Percentiles rank a stretch among this genome's conserved stretches.
These are phyloP conservation scores for Grigorovia jiainica DNA, from an alignment of 805 yeast species.

Conservation along the genomic window DNA sequence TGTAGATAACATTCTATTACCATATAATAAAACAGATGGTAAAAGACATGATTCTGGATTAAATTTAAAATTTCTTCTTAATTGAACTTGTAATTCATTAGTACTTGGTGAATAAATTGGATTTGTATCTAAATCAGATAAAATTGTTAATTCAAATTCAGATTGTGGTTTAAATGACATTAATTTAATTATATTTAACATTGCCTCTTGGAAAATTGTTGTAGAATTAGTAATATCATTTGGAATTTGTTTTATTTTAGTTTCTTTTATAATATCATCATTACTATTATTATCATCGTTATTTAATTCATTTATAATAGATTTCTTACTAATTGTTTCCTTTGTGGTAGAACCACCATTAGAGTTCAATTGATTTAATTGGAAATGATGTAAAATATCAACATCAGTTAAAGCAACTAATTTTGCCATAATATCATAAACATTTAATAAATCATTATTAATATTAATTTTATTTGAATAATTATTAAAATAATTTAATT, in stretches of 20 bases:
- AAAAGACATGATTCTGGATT: conserved; percentile 43
- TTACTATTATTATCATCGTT: too few relatives aligned
- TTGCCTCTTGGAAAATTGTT: conserved; percentile 29
- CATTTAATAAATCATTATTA: conserved; percentile 3
- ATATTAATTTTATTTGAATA: conserved; percentile 15
- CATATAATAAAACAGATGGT: conserved; percentile 46
- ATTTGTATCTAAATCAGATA: conserved; percentile 5
- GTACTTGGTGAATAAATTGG: conserved; percentile 14
- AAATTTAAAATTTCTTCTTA: conserved; percentile 27
- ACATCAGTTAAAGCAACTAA: conserved; percentile 5
- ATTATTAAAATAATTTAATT: conserved; percentile 14
- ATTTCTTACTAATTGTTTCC: too few relatives aligned
- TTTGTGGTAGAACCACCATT: neutral
- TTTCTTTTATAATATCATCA: neutral
- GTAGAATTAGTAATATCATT: conserved; percentile 3
- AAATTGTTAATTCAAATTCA: conserved; percentile 20
- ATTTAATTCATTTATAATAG: too few relatives aligned
- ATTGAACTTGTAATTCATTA: conserved; percentile 17
- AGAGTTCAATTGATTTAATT: neutral
- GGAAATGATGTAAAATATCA: conserved; percentile 4
- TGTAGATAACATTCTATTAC: conserved; percentile 10
- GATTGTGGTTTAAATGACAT: conserved; percentile 39
- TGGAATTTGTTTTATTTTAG: neutral
- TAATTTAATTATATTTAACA: conserved; percentile 30
- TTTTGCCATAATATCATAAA: conserved; percentile 5